Conservation (phyloP, 805 yeast species). For the Wickerhamiella allomyrinae region DNA sequence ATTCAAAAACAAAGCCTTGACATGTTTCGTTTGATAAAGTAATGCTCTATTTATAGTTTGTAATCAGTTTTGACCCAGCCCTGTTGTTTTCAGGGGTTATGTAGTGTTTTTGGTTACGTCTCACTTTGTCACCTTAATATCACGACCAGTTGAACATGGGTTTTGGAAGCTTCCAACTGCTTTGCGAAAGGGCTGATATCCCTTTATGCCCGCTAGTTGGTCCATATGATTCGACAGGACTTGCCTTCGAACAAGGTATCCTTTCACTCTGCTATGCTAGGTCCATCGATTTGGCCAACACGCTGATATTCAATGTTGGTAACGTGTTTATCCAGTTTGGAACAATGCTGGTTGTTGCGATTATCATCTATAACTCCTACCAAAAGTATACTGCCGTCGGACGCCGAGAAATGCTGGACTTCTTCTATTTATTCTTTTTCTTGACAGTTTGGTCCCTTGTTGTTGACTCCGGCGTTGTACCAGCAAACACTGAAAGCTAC, state of each 20-base stretch:
- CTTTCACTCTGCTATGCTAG: conserved; percentile 73
- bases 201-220: conserved; percentile 71
- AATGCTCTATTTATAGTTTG: too few relatives aligned
- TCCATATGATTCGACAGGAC: conserved; percentile 26
- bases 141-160: not conserved
- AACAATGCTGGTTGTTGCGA: conserved; percentile 45
- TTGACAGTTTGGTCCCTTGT: conserved; percentile 53
- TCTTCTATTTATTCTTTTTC: conserved; percentile 45
- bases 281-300: conserved; percentile 76
- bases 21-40: too few relatives aligned
- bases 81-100: too few relatives aligned
- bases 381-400: conserved; percentile 92
- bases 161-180: conserved; percentile 42
- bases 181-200: conserved; percentile 56
- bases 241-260: conserved; percentile 36
- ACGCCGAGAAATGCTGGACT: conserved; percentile 66
- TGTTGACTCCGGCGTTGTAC: conserved; percentile 85
- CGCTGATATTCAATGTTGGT: conserved; percentile 79
- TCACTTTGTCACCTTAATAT: too few relatives aligned
- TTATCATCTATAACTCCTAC: conserved; percentile 65
- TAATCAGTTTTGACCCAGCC: too few relatives aligned
- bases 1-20: too few relatives aligned
- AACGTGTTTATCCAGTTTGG: conserved; percentile 76
- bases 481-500: conserved; percentile 63
- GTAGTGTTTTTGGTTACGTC: too few relatives aligned